Conservation (phyloP, 441 rosid species). For the Breynia disticha region DNA sequence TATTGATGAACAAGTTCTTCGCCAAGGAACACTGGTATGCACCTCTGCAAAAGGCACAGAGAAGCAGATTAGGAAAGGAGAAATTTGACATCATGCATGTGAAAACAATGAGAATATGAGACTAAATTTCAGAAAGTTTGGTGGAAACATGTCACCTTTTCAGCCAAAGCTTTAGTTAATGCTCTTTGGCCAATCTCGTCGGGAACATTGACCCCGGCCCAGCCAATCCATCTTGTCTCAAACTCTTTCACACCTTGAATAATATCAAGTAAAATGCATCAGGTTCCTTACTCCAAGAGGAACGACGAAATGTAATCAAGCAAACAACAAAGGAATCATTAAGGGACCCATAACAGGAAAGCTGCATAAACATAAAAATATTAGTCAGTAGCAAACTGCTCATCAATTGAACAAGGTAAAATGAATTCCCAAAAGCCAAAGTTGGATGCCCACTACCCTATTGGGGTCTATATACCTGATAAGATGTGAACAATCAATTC, state of each 20-base stretch:
- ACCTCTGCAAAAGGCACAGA: constrained; percentile 46
- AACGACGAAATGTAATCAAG: constrained; percentile 8
- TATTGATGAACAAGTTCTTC: constrained; percentile 99
- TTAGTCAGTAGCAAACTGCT: neutral
- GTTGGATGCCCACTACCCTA: neutral
- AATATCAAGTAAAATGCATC: constrained; percentile 25
- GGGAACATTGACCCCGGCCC: constrained; percentile 99
- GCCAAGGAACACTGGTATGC: constrained; percentile 97
- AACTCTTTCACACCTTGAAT: constrained; percentile 86
- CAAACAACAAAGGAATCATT: neutral
- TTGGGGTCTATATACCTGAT: too few relatives aligned
- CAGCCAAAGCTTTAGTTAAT: constrained; percentile 87
- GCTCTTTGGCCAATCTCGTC: constrained; percentile 92
- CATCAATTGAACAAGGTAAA: neutral
- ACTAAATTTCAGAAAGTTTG: constrained; percentile 7
- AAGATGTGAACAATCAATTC: neutral
- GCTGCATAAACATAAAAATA: neutral
- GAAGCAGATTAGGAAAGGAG: constrained; percentile 1
- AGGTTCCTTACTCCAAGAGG: constrained; percentile 13
- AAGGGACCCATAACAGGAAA: neutral
- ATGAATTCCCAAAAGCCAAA: neutral
- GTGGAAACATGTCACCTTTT: constrained; percentile 41
- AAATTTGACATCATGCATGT: neutral
- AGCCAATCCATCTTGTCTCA: constrained; percentile 98
- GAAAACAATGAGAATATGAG: neutral